These are phyloP conservation scores for Blastocystis sp. DNA, from an alignment of 352 stramenopile genomes.

Conservation along the genomic window DNA sequence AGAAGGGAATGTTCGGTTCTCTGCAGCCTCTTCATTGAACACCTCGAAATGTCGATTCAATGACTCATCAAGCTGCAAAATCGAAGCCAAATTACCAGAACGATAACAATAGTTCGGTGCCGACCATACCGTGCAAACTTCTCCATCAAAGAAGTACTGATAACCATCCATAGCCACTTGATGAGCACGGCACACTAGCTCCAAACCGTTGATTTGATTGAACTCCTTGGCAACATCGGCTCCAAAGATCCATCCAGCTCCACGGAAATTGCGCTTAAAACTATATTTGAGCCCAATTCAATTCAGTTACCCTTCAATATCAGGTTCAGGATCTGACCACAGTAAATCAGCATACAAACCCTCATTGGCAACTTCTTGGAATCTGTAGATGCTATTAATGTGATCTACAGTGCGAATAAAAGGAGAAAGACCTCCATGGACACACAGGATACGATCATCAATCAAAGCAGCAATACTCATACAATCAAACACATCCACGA, in stretches of 20 bases:
- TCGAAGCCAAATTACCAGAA: conserved; percentile 94
- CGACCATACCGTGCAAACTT: conserved; percentile 45
- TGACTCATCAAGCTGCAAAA: conserved; percentile 96
- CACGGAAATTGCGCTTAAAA: conserved; percentile 71
- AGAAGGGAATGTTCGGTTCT: conserved; percentile 86
- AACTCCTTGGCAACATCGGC: conserved; percentile 77
- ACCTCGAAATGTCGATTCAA: conserved; percentile 73
- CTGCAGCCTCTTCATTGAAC: conserved; percentile 92
- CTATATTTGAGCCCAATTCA: not conserved
- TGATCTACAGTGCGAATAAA: conserved; percentile 86
- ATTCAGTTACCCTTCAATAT: conserved; percentile 74
- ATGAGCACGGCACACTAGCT: conserved; percentile 79
- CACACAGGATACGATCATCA: conserved; percentile 78
- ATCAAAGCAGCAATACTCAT: conserved; percentile 86
- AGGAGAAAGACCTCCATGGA: conserved; percentile 87
- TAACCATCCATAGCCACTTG: conserved; percentile 81
- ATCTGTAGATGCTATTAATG: conserved; percentile 87
- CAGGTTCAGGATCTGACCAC: conserved; percentile 92
- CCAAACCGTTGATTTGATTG: conserved; percentile 80
- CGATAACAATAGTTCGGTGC: conserved; percentile 87
- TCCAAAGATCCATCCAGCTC: conserved; percentile 78
- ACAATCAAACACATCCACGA: conserved; percentile 89
- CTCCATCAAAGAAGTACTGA: conserved; percentile 77
- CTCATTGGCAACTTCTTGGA: conserved; percentile 87
- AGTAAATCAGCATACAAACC: conserved; percentile 93